Conservation (phyloP, 768 basidiomycete genomes). For the Leucocoprinus birnbaumii region DNA sequence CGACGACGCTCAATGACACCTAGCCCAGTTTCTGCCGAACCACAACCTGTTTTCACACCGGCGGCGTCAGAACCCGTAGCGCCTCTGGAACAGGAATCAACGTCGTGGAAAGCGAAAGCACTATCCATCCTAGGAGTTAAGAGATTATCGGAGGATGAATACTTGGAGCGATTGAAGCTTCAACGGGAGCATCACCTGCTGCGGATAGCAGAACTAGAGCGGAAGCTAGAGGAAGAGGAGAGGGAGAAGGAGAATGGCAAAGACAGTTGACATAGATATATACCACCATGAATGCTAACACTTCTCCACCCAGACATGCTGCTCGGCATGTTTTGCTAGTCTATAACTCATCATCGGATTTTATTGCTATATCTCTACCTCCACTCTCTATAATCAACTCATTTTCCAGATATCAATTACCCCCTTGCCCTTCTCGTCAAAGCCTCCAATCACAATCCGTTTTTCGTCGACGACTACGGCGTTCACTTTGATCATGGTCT, state of each 20-base stretch:
- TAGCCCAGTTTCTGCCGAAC: background rate
- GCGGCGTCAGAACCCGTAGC: background rate
- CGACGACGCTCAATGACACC: conserved; percentile 22
- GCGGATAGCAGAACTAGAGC: conserved; percentile 59
- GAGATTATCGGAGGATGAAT: conserved; percentile 70
- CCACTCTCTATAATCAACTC: background rate
- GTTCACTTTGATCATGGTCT: conserved; percentile 60
- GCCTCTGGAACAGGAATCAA: background rate
- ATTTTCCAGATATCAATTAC: conserved; percentile 60
- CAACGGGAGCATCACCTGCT: conserved; percentile 52
- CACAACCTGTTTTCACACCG: background rate
- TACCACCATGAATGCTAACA: too few species aligned
- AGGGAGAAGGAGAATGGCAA: conserved; percentile 19
- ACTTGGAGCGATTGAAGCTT: conserved; percentile 54
- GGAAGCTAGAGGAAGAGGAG: conserved; percentile 35
- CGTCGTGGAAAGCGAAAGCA: conserved; percentile 20
- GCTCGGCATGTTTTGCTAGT: too few species aligned
- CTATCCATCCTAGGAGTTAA: conserved; percentile 47
- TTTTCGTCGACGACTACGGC: conserved; percentile 46
- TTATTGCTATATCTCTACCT: background rate
- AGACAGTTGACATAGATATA: background rate
- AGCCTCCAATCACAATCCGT: conserved; percentile 59
- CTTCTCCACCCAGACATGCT: too few species aligned
- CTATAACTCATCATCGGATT: background rate
- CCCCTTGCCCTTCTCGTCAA: conserved; percentile 55